phyloP scores from a whole-genome alignment of 192 early-diverging fungal species.

The Jimgerdemannia lactiflua region DNA sequence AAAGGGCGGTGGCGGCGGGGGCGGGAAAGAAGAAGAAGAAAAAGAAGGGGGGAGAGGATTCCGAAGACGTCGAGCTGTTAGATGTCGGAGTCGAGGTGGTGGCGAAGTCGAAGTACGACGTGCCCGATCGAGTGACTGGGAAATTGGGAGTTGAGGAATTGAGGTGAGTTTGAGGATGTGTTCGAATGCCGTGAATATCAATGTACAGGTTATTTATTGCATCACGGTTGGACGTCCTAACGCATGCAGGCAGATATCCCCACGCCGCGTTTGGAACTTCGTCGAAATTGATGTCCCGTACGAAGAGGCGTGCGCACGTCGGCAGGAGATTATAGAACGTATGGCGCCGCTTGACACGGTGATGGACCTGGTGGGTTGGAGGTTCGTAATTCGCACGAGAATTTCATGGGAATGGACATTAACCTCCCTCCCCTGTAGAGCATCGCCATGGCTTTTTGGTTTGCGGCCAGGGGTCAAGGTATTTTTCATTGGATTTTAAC shows the following conservation, averaged over 20 bases:
- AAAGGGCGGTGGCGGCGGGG: conserved; percentile 35
- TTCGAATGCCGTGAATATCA: background rate
- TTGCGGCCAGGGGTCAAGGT: conserved; percentile 83
- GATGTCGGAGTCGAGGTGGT: background rate
- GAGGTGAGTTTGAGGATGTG: conserved; percentile 17
- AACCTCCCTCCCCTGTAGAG: conserved; percentile 50
- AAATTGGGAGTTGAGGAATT: conserved; percentile 45
- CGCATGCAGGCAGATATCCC: conserved; percentile 58
- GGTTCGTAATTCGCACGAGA: too few relatives aligned
- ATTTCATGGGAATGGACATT: background rate
- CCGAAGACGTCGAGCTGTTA: background rate
- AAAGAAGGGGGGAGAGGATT: conserved; percentile 14
- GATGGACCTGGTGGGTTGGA: conserved; percentile 78
- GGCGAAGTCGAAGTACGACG: conserved; percentile 47
- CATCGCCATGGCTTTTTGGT: conserved; percentile 97
- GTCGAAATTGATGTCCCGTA: conserved; percentile 88
- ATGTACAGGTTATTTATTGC: too few relatives aligned
- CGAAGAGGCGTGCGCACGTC: conserved; percentile 51
- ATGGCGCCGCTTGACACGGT: conserved; percentile 84
- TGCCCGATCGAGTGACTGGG: conserved; percentile 86
- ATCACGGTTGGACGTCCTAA: conserved; percentile 4
- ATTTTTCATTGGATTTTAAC: conserved; percentile 10
- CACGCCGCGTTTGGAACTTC: conserved; percentile 83
- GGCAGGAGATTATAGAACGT: conserved; percentile 60
- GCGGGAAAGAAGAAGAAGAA: conserved; percentile 13